Base-by-base conservation (phyloP, 225 moss, liverwort and hornwort genomes). In the Anthoceros angustus region DNA sequence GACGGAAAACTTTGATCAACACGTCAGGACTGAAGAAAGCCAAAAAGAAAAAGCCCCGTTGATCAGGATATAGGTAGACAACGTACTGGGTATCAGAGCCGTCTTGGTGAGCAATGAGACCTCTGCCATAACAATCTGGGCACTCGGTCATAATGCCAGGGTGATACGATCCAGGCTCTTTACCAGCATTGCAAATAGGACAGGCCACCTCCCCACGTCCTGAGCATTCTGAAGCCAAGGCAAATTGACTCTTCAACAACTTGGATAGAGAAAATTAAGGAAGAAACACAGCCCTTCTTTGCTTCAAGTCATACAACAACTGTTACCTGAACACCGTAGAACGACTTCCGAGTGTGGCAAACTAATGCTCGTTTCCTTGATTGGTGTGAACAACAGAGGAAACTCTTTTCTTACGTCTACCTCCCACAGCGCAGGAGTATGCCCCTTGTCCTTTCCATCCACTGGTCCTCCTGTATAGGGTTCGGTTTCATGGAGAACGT, bases 361-460 rank as follows among this genome's bases (percentile, higher is more conserved):
- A 73, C 72, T 85, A 42, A 67, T 71, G 41, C 66, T 74, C 64
- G 79, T 80, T 72, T 81, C 68, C 73, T 95, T 88, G 61, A 45
- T 64, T 3, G 74, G n/a, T 10, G 82, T 83, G 66, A 95, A 95
- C 62, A 95, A 64, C 10, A 77, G 70, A 14, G 91, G 88, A 62
- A 95, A 95, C 45, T 91, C 91, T 45, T 83, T 83, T 40, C 86
- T 76, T 85, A 88, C 83, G 64, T 95, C 91, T 11, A 95, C 85
- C 78, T 95, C 91, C 95, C 86, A 95, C 0, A 82, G 75, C 20
- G 86, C 86, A 9, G 71, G 82, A 26, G 42, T 49, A 9, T 64
- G 83, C 18, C 71, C 82, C 25, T 61, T 49, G 11, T 68, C 70
- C 41, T 70, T 67, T 62, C 76, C 83, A 70, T 88, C 80, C 18